phyloP scores from a whole-genome alignment of 495 filamentous ascomycete genomes.

The Xylaria telfairii region DNA sequence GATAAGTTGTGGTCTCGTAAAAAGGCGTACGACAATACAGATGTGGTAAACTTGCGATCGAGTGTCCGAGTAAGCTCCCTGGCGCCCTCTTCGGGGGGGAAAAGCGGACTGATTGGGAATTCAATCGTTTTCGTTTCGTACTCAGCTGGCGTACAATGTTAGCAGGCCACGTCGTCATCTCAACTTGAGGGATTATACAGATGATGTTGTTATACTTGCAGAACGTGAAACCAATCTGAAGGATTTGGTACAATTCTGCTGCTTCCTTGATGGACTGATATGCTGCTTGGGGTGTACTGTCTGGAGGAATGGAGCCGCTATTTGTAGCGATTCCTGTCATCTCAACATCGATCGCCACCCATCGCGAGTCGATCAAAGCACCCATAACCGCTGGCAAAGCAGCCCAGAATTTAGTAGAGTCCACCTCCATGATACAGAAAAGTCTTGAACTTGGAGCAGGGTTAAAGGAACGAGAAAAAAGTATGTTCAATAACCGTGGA shows the following conservation, averaged over 20 bases:
- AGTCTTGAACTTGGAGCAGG: background rate
- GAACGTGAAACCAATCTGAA: constrained; percentile 79
- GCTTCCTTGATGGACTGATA: constrained; percentile 69
- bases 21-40: constrained; percentile 56
- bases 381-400: constrained; percentile 65
- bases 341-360: constrained; percentile 78
- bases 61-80: background rate
- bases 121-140: background rate
- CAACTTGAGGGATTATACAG: constrained; percentile 26
- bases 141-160: background rate
- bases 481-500: background rate
- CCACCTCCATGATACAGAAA: constrained; percentile 40
- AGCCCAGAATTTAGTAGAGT: constrained; percentile 56
- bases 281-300: constrained; percentile 53
- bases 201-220: constrained; percentile 59
- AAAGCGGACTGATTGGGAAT: background rate
- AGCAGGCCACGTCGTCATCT: background rate
- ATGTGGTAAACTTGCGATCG: background rate
- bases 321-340: constrained; percentile 66
- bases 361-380: constrained; percentile 64
- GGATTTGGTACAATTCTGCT: constrained; percentile 72
- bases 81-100: background rate
- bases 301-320: constrained; percentile 44
- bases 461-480: background rate
- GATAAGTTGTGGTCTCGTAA: constrained; percentile 65